Base-by-base conservation (phyloP, 2,329 filamentous ascomycete genomes). In the Paraconiothyrium brasiliense region DNA sequence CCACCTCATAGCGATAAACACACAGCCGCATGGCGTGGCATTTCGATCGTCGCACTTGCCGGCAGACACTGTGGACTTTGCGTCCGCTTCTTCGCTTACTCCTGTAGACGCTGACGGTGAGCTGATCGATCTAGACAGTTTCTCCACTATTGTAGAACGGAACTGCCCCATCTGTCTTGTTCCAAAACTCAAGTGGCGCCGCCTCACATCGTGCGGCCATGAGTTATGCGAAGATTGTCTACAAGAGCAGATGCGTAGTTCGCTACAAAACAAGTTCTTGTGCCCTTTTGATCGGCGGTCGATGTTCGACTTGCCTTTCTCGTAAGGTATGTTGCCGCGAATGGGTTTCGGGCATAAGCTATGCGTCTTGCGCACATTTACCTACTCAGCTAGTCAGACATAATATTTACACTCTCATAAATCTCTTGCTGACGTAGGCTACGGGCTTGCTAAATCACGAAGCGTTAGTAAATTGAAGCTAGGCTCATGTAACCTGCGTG, bases 141-240 rank as follows among this genome's bases (percentile, higher is more conserved):
- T 52, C 13, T 43, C 57, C 27, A 39, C 27, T 4, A 39, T 59
- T 1, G 30, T 47, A 6, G 27, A 52, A 30, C 37, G 20, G 14
- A 32, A 54, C 8, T 59, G 49, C 30, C 41, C 57, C 20, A 59
- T 59, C 16, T 59, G 57, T 41, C 32, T 30, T 4, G 57, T 41
- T 4, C 16, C 39, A 1, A 47, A 47, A 24, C 1, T 35, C 16
- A 39, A 22, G 10, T 46, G 49, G 43, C 57, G 57, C 20, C 32
- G 34, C 3, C 50, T 54, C 32, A 22, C 16, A 20, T 41, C 41
- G 9, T 59, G 57, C 54, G 50, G 57, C 9, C 49, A 59, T 43
- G 41, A 46, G 13, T 20, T 59, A 5, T 54, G 57, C 49, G 50
- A 54, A 16, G 41, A 47, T 6, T 59, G 50, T 14, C 50, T 59